These are phyloP conservation scores for Plasmodium gallinaceum DNA, from an alignment of 169 alveolate species.

Conservation along the genomic window DNA sequence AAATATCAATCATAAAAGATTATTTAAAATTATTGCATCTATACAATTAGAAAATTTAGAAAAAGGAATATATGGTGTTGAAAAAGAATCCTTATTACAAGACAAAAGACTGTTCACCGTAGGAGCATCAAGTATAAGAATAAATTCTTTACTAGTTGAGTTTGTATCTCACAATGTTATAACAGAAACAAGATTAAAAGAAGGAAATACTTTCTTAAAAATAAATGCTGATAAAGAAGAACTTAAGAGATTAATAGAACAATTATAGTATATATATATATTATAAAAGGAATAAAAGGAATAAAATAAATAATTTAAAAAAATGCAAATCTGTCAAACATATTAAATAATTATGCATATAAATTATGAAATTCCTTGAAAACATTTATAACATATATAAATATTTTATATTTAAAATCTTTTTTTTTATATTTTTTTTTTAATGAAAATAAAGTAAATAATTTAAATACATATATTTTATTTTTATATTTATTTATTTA, in stretches of 20 bases:
- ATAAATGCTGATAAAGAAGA: slow-evolving; percentile 67
- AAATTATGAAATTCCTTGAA: too few species aligned
- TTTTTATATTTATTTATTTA: too few species aligned
- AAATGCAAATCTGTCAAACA: too few species aligned
- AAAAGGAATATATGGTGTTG: slow-evolving; percentile 69
- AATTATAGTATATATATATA: neutral
- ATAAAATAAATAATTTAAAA: too few species aligned
- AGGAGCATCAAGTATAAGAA: slow-evolving; percentile 67
- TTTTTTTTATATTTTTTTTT: too few species aligned
- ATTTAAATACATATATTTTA: too few species aligned
- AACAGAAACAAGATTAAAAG: slow-evolving; percentile 69
- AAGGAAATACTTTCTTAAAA: slow-evolving; percentile 64
- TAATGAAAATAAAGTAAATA: too few species aligned
- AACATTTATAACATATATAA: too few species aligned
- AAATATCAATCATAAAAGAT: slow-evolving; percentile 84
- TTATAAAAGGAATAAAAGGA: too few species aligned
- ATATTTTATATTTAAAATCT: too few species aligned
- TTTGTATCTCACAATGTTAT: slow-evolving; percentile 72
- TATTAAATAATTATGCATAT: too few species aligned
- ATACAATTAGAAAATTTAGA: slow-evolving; percentile 81
- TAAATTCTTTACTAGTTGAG: slow-evolving; percentile 59
- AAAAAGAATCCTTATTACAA: slow-evolving; percentile 57
- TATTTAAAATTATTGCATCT: slow-evolving; percentile 82
- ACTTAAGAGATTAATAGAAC: slow-evolving; percentile 29
- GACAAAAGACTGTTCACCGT: slow-evolving; percentile 57